A percentile compares a stretch with the other conserved stretches of the same genome.
phyloP scores from a whole-genome alignment of 768 basidiomycete species.

The Calocybe gangraenosa region DNA sequence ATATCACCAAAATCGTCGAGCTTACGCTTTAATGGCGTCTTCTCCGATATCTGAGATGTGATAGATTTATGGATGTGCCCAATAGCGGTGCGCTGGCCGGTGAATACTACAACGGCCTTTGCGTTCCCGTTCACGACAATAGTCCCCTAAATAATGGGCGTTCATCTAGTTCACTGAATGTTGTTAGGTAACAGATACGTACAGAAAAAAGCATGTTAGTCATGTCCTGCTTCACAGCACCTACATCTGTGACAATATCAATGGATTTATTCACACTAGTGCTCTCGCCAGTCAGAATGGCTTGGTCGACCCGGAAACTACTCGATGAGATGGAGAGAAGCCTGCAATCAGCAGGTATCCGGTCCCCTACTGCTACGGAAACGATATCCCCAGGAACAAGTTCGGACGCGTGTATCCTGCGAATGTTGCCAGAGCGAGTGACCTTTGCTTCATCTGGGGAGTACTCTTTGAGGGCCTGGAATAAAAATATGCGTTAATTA shows the following conservation, averaged over 20 bases:
- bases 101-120: constrained; percentile 82
- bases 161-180: neutral
- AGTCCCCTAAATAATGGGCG: constrained; percentile 60
- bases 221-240: constrained; percentile 98
- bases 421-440: constrained; percentile 63
- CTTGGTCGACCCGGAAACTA: constrained; percentile 94
- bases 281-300: constrained; percentile 94
- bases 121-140: constrained; percentile 94
- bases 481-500: constrained; percentile 5
- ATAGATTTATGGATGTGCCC: constrained; percentile 98
- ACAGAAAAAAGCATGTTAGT: constrained; percentile 94
- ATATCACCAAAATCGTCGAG: constrained; percentile 98
- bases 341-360: constrained; percentile 92
- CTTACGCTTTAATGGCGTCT: constrained; percentile 96
- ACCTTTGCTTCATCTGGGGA: constrained; percentile 96
- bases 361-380: constrained; percentile 89
- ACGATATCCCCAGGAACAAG: constrained; percentile 96
- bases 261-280: constrained; percentile 80
- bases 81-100: constrained; percentile 85
- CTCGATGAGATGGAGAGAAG: constrained; percentile 87
- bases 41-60: constrained; percentile 86
- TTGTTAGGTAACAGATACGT: constrained; percentile 20
- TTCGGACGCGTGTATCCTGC: constrained; percentile 78
- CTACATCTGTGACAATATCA: constrained; percentile 61
- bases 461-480: constrained; percentile 91